phyloP scores from a whole-genome alignment of 2,329 filamentous ascomycete genomes.

The Hypocrella siamensis region DNA sequence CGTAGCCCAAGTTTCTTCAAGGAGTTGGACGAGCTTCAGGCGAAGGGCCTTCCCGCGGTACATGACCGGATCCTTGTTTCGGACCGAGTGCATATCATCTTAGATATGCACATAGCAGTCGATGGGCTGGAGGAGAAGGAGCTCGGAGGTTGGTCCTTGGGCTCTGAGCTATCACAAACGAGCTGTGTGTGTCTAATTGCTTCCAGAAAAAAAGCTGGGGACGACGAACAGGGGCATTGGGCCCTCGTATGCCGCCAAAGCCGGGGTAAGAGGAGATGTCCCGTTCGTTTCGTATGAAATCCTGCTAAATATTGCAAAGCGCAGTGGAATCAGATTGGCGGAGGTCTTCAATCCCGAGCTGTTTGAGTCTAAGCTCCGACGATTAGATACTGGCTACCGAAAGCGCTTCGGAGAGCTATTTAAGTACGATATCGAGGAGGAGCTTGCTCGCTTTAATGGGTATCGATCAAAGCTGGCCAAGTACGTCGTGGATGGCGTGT shows the following conservation, averaged over 20 bases:
- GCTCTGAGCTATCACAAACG: background rate
- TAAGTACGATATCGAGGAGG: slow-evolving; percentile 48
- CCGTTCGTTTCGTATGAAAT: background rate
- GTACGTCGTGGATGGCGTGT: slow-evolving; percentile 48
- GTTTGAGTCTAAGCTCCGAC: slow-evolving; percentile 51
- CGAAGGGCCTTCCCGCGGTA: slow-evolving; percentile 10
- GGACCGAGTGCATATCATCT: slow-evolving; percentile 46
- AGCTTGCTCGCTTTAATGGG: slow-evolving; percentile 44
- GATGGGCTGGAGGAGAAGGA: slow-evolving; percentile 52
- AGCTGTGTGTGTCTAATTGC: background rate
- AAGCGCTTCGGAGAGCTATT: slow-evolving; percentile 52
- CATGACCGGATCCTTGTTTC: slow-evolving; percentile 41
- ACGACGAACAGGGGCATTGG: slow-evolving; percentile 5
- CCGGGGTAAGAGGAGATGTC: slow-evolving; percentile 5
- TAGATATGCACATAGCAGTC: slow-evolving; percentile 49
- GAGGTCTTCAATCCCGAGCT: slow-evolving; percentile 51
- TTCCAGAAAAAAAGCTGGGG: slow-evolving; percentile 1
- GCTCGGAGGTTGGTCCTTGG: slow-evolving; percentile 18
- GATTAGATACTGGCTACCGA: slow-evolving; percentile 42
- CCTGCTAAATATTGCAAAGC: slow-evolving; percentile 13
- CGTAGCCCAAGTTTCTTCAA: slow-evolving; percentile 20
- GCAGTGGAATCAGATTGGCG: slow-evolving; percentile 50
- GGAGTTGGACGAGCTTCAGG: slow-evolving; percentile 23
- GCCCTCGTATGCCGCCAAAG: slow-evolving; percentile 7
- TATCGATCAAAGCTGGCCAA: slow-evolving; percentile 34